phyloP scores from a whole-genome alignment of 179 eudicot genomes.

The Corrigiola litoralis region DNA sequence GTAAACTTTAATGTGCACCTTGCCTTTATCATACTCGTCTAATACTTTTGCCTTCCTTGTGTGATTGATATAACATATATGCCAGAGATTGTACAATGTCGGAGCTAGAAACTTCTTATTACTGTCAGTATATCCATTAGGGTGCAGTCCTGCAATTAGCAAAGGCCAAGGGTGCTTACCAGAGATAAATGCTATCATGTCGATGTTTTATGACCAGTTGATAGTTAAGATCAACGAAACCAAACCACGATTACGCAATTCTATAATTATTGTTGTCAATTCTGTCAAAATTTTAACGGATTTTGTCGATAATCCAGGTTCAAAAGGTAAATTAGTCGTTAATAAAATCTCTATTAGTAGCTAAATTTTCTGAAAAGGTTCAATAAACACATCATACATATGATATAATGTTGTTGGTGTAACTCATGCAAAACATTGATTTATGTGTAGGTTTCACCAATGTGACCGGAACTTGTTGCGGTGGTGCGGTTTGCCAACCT shows the following conservation, averaged over 20 bases:
- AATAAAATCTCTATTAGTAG: too few relatives aligned
- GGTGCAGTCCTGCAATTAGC: conserved; percentile 32
- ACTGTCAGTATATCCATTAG: conserved; percentile 32
- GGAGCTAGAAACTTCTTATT: conserved; percentile 36
- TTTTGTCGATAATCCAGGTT: conserved; percentile 19
- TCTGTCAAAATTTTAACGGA: conserved; percentile 23
- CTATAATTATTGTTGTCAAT: conserved; percentile 22
- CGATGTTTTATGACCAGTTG: conserved; percentile 21
- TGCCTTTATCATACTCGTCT: background rate
- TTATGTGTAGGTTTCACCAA: conserved; percentile 24
- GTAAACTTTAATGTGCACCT: too few relatives aligned
- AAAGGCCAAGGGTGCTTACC: conserved; percentile 17
- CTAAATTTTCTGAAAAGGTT: too few relatives aligned
- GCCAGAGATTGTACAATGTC: conserved; percentile 26
- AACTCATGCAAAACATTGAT: background rate
- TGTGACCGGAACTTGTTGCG: conserved; percentile 22
- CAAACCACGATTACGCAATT: conserved; percentile 17
- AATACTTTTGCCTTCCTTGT: too few relatives aligned
- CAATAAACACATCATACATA: too few relatives aligned
- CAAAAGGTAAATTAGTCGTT: conserved; percentile 18
- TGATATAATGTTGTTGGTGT: too few relatives aligned
- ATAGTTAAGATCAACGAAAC: conserved; percentile 10
- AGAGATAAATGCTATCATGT: conserved; percentile 6
- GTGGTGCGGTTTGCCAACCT: conserved; percentile 22
- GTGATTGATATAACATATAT: conserved; percentile 1